Conservation (phyloP, 441 rosid species). For the Arabidopsis lyrata region DNA sequence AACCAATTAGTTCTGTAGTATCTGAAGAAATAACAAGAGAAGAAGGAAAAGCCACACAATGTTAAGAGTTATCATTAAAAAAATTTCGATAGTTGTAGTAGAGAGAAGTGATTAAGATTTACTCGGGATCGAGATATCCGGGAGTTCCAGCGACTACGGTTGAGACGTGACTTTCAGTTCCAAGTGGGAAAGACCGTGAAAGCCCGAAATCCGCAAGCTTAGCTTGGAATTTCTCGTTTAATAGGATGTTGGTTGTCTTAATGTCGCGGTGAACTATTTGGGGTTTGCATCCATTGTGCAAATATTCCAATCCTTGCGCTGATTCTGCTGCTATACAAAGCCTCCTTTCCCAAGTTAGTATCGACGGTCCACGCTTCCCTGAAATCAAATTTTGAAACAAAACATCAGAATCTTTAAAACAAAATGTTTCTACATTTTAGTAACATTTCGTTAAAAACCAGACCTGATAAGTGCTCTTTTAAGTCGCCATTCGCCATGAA, state of each 20-base stretch:
- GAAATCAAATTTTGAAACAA: background rate
- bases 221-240: conserved; percentile 49
- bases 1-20: conserved; percentile 44
- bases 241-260: conserved; percentile 52
- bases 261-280: conserved; percentile 57
- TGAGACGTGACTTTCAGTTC: conserved; percentile 45
- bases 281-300: conserved; percentile 56
- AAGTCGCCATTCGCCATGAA: conserved; percentile 57
- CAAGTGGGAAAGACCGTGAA: conserved; percentile 49
- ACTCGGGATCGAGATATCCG: conserved; percentile 60
- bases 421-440: background rate
- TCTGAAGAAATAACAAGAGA: conserved; percentile 16
- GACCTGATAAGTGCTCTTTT: conserved; percentile 46
- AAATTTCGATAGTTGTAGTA: background rate
- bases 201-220: conserved; percentile 63
- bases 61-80: background rate
- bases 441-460: background rate
- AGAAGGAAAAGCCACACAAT: background rate
- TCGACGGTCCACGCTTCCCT: conserved; percentile 46
- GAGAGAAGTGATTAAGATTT: conserved; percentile 17
- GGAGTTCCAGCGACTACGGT: conserved; percentile 55
- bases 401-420: conserved; percentile 10
- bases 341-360: conserved; percentile 54
- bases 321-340: conserved; percentile 50
- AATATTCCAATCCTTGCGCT: conserved; percentile 60